These are phyloP conservation scores for Xylaria multiplex DNA, from an alignment of 2,329 filamentous ascomycete genomes.

Conservation along the genomic window DNA sequence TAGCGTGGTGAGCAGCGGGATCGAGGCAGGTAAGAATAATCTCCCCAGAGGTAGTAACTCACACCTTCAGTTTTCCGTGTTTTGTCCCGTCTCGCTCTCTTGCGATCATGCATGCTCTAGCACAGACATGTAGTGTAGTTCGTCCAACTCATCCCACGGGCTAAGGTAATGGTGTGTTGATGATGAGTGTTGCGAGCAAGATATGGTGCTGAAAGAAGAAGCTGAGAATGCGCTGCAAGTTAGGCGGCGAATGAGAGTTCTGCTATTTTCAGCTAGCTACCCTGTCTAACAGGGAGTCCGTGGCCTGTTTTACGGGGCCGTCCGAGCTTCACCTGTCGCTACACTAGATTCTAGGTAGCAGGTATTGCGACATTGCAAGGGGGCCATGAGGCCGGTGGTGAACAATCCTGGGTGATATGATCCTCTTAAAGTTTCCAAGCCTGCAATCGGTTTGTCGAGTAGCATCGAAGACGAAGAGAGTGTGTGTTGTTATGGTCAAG, in stretches of 20 bases:
- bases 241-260: slow-evolving; percentile 38
- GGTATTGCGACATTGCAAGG: slow-evolving; percentile 26
- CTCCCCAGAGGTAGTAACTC: slow-evolving; percentile 1
- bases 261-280: slow-evolving; percentile 37
- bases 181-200: slow-evolving; percentile 24
- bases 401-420: slow-evolving; percentile 5
- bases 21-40: not conserved
- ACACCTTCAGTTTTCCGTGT: not conserved
- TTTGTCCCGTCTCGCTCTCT: not conserved
- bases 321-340: slow-evolving; percentile 22
- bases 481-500: not conserved
- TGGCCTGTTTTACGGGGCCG: slow-evolving; percentile 28
- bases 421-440: slow-evolving; percentile 2
- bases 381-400: slow-evolving; percentile 16
- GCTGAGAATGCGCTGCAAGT: slow-evolving; percentile 29
- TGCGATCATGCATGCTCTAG: not conserved
- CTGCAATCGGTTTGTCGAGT: not conserved
- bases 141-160: slow-evolving; percentile 13
- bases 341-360: not conserved
- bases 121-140: no score
- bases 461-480: not conserved
- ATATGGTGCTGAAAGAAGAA: slow-evolving; percentile 24
- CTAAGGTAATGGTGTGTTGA: slow-evolving; percentile 15
- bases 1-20: slow-evolving; percentile 7
- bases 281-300: slow-evolving; percentile 19